Evolutionary conservation across 441 rosid species (phyloP), one percentile per base, ranked within the genome.

Genomic region (Adansonia rubrostipa): DNA sequence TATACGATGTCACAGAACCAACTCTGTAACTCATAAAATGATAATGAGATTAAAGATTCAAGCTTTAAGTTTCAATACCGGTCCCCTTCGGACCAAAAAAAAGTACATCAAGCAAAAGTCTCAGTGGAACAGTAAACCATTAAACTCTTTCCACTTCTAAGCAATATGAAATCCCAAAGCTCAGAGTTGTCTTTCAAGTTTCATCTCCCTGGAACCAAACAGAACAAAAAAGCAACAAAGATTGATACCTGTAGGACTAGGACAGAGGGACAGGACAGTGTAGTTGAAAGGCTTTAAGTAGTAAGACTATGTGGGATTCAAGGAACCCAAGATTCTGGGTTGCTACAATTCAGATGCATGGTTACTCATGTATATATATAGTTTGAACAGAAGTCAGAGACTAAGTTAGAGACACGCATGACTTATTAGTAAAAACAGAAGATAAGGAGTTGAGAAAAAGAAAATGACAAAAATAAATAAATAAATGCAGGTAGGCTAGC

Each of bases 121-220:
- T 58, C 67, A 5, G 47, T 64, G 15, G 40, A 11, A 62, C n/a
- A 24, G 14, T 13, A 24, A 62, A 62, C 4, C 4, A 64, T 64
- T 33, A 64, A 14, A 65, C 24, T 15, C 40, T 47, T 40, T 65
- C 36, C 33, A 45, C 9, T 67, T 67, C 33, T 4, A 67, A 67
- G 54, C 72, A 67, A 66, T 47, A 68, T 47, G 9, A 67, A 70
- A 50, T 70, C 58, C 42, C 33, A 69, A 50, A 70, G 74, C 11
- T 70, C 74, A 50, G 20, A 70, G 7, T 7, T 24, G 11, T 13
- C 22, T 13, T 50, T 64, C 69, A 36, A 64, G 20, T 64, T 70
- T 54, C 20, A 8, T 14, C 44, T 28, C 60, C 58, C 74, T 28
- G 74, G 5, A 53, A n/a, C 24, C 48, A 71, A 51, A 28, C 45